Evolutionary conservation across 495 filamentous ascomycete genomes (phyloP), one percentile per base, ranked within the genome.

Genomic region (Lophiostoma macrostomum): DNA sequence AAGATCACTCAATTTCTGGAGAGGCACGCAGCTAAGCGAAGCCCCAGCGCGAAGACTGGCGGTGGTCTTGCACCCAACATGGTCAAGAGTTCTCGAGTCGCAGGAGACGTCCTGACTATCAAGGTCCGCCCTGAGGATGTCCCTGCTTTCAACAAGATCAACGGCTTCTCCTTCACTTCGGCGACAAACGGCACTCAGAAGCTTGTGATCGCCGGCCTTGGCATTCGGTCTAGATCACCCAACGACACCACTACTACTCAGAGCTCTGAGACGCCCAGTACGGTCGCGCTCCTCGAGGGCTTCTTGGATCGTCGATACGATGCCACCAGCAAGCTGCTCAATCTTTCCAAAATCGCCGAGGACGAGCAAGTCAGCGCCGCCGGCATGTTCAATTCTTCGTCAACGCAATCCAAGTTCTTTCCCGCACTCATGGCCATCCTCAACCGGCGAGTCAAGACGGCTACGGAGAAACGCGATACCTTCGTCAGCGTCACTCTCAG

Each of bases 361-460:
- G 91, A 97, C 61, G 68, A 77, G 0, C 77, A 80, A 42, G 74
- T 96, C 2, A 66, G 75, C 28, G 72, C 77, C 19, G 83, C 87
- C 73, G 87, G 89, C 19, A 82, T 90, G 29, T 95, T 96, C 70
- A 75, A 80, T 51, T 76, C 73, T 37, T 77, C 74, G 23, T 79
- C 82, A 1, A 83, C 80, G n/a, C 81, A 85, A 23, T 81, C 84
- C 39, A 97, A 96, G 64, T 84, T 96, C 52, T 96, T 96, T 71
- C 86, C 86, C 30, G 91, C 85, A 2, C 73, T 96, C 25, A 90
- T 96, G 84, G 82, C 80, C 48, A 77, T 95, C 28, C 87, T 84
- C 65, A 83, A 88, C 27, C 70, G 78, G 59, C 74, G 81, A 23
- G 93, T 93, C 71, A 78, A 78, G 53, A 81, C 71, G 23, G 41